These are phyloP conservation scores for Aspergillus neoniger DNA, from an alignment of 2,329 filamentous ascomycete species.

Conservation along the genomic window DNA sequence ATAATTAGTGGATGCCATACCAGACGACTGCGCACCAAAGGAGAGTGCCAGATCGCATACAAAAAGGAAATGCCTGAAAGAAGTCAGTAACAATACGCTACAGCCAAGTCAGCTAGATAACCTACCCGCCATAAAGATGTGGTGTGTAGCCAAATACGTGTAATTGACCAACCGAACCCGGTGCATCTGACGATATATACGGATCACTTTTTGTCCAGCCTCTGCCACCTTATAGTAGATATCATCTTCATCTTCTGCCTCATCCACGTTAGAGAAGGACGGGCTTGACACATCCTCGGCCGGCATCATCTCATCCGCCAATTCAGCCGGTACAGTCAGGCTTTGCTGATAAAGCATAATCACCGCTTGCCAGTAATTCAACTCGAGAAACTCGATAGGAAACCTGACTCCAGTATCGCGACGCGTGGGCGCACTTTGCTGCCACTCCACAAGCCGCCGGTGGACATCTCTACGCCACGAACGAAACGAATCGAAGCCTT, in stretches of 20 bases:
- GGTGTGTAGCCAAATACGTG: constrained; percentile 91
- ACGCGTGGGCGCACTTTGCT: constrained; percentile 74
- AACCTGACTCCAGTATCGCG: constrained; percentile 84
- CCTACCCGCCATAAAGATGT: constrained; percentile 92
- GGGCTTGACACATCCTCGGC: constrained; percentile 62
- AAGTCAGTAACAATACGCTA: constrained; percentile 15
- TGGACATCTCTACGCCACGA: constrained; percentile 90
- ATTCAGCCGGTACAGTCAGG: constrained; percentile 77
- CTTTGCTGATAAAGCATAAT: constrained; percentile 95
- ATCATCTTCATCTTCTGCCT: constrained; percentile 74
- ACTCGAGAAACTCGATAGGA: constrained; percentile 82
- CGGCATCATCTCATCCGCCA: constrained; percentile 73
- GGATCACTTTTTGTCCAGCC: constrained; percentile 87
- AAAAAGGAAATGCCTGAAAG: constrained; percentile 76
- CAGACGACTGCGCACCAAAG: constrained; percentile 79
- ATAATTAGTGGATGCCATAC: constrained; percentile 53
- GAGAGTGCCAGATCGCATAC: constrained; percentile 96
- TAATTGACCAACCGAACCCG: constrained; percentile 89
- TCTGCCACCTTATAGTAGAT: constrained; percentile 95
- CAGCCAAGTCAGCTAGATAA: background rate
- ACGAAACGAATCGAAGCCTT: constrained; percentile 79
- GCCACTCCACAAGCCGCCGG: constrained; percentile 80
- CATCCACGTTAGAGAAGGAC: constrained; percentile 46
- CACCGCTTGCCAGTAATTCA: constrained; percentile 97
- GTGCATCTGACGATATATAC: constrained; percentile 87